Percentiles rank a stretch among this genome's conserved stretches.
These are phyloP conservation scores for Fusarium luffae DNA, from an alignment of 2,329 filamentous ascomycete genomes.

Conservation along the genomic window DNA sequence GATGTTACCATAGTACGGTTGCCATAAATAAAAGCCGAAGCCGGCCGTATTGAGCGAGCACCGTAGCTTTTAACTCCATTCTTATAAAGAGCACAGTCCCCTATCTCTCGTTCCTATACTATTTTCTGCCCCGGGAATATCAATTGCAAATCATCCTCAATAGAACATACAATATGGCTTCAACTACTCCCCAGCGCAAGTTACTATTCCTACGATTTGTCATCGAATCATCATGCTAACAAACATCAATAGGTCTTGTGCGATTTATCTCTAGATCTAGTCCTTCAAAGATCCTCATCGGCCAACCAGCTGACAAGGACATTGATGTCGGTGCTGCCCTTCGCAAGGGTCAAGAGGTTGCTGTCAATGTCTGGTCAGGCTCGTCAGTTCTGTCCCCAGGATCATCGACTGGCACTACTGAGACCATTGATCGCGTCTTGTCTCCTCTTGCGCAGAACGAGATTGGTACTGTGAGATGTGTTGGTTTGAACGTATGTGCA, in stretches of 20 bases:
- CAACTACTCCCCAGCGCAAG: slow-evolving; percentile 39
- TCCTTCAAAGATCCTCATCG: slow-evolving; percentile 62
- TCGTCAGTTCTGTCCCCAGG: slow-evolving; percentile 67
- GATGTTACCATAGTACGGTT: neutral
- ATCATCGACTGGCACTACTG: slow-evolving; percentile 58
- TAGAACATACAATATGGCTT: slow-evolving; percentile 27
- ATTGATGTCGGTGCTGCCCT: slow-evolving; percentile 69
- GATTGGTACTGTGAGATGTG: slow-evolving; percentile 67
- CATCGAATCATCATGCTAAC: neutral
- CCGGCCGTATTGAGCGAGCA: slow-evolving; percentile 21
- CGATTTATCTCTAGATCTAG: slow-evolving; percentile 67
- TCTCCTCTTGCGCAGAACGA: slow-evolving; percentile 53
- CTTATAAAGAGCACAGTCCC: slow-evolving; percentile 24
- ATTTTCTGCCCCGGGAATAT: neutral
- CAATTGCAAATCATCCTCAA: neutral
- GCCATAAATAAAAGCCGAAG: slow-evolving; percentile 26
- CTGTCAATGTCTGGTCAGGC: slow-evolving; percentile 67
- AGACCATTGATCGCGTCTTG: slow-evolving; percentile 60
- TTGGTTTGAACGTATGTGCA: slow-evolving; percentile 63
- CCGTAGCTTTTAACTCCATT: slow-evolving; percentile 8
- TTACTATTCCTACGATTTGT: neutral
- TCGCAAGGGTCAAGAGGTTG: slow-evolving; percentile 65
- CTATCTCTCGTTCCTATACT: neutral
- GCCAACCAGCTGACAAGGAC: slow-evolving; percentile 63
- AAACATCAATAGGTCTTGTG: slow-evolving; percentile 61